phyloP scores from a whole-genome alignment of 495 filamentous ascomycete genomes.

The Emericellopsis terricola region DNA sequence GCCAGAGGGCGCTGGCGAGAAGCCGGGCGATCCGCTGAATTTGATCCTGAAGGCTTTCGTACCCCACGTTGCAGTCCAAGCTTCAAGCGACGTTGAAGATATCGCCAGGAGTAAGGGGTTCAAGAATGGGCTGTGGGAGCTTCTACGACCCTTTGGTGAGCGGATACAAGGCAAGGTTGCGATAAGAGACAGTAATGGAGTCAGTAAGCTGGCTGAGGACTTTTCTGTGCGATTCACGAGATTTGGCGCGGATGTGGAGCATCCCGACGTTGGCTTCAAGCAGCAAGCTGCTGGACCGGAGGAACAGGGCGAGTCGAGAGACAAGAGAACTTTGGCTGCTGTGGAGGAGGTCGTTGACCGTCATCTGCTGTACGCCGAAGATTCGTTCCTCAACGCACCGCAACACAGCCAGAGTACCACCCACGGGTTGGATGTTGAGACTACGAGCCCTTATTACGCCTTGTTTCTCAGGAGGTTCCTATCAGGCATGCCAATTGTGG shows the following conservation, averaged over 20 bases:
- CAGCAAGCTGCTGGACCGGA: conserved; percentile 3
- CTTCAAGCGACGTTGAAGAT: conserved; percentile 67
- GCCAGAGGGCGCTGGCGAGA: conserved; percentile 28
- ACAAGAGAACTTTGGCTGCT: conserved; percentile 10
- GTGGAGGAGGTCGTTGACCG: conserved; percentile 34
- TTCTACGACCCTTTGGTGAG: conserved; percentile 87
- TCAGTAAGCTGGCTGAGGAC: conserved; percentile 69
- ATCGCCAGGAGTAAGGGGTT: conserved; percentile 77
- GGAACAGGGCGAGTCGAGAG: conserved; percentile 1
- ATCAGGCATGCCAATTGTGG: conserved; percentile 53
- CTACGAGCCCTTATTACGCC: conserved; percentile 49
- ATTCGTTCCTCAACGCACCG: conserved; percentile 20
- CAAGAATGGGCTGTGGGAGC: conserved; percentile 55
- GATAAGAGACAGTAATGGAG: conserved; percentile 74
- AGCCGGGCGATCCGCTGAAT: conserved; percentile 44
- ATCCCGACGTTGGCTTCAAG: conserved; percentile 15
- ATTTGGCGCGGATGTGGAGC: conserved; percentile 40
- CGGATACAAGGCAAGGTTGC: conserved; percentile 71
- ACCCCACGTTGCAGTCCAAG: conserved; percentile 69
- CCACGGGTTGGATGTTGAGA: conserved; percentile 17
- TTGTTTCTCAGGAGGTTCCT: conserved; percentile 69
- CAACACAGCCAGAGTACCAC: conserved; percentile 17
- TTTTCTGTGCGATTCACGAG: conserved; percentile 73
- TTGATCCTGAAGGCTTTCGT: conserved; percentile 71
- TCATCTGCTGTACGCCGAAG: conserved; percentile 33